Conservation (phyloP, 1,284 basidiomycete species). For the Bjerkandera adusta region DNA sequence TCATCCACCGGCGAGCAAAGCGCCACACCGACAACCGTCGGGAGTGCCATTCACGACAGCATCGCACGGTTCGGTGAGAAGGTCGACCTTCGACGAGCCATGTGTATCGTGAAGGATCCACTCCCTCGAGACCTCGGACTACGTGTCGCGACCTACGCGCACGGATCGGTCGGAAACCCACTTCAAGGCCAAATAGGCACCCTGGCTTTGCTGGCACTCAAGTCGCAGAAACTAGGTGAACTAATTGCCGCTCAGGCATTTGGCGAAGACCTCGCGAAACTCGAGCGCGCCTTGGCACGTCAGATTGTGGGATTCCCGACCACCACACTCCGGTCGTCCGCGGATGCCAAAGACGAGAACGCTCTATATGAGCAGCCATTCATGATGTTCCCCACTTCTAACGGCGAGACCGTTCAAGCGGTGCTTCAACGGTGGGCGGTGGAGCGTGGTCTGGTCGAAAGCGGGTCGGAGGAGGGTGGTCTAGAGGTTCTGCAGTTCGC, state of each 20-base stretch:
- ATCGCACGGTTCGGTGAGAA: slow-evolving; percentile 92
- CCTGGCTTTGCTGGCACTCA: slow-evolving; percentile 63
- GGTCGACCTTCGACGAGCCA: slow-evolving; percentile 75
- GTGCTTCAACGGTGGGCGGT: slow-evolving; percentile 70
- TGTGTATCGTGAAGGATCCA: slow-evolving; percentile 64
- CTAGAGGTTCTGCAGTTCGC: slow-evolving; percentile 60
- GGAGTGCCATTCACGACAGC: slow-evolving; percentile 72
- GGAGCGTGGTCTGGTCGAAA: slow-evolving; percentile 46
- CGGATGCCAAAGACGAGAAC: slow-evolving; percentile 48
- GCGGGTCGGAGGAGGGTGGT: slow-evolving; percentile 32
- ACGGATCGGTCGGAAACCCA: slow-evolving; percentile 47
- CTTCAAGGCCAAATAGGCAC: slow-evolving; percentile 71
- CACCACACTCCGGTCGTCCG: slow-evolving; percentile 43
- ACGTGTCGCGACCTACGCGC: slow-evolving; percentile 78
- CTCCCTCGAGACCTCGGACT: slow-evolving; percentile 46
- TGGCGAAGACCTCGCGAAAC: slow-evolving; percentile 52
- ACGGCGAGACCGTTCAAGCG: slow-evolving; percentile 56
- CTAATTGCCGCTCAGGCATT: slow-evolving; percentile 46
- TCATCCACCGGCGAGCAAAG: slow-evolving; percentile 39
- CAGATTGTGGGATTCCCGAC: slow-evolving; percentile 90
- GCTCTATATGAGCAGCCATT: slow-evolving; percentile 82
- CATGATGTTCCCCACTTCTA: slow-evolving; percentile 63
- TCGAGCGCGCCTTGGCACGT: slow-evolving; percentile 78
- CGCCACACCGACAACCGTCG: slow-evolving; percentile 50
- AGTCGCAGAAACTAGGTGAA: slow-evolving; percentile 42